Conservation (phyloP, 768 basidiomycete genomes). For the Amanita polypyramis region DNA sequence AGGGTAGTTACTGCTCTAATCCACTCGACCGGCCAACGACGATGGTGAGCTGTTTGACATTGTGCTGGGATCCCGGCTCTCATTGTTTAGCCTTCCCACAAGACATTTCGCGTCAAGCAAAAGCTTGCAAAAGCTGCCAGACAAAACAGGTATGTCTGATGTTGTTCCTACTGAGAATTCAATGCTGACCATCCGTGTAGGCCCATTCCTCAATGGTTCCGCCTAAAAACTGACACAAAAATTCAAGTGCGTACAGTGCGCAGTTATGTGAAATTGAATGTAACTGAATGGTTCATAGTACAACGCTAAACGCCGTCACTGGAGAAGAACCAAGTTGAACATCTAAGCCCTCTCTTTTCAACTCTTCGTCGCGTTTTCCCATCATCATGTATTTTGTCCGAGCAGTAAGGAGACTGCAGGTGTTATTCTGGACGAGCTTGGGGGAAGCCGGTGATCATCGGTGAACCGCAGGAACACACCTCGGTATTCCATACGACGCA, state of each 20-base stretch:
- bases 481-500: neutral
- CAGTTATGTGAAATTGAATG: neutral
- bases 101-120: constrained; percentile 94
- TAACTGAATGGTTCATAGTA: constrained; percentile 38
- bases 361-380: neutral
- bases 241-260: constrained; percentile 54
- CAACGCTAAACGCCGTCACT: constrained; percentile 96
- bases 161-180: neutral
- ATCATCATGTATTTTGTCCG: neutral
- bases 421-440: constrained; percentile 3
- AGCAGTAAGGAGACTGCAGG: neutral
- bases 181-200: constrained; percentile 24
- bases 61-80: neutral
- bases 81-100: constrained; percentile 83
- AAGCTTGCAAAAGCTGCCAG: constrained; percentile 92
- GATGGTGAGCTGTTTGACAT: constrained; percentile 31
- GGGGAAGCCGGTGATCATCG: neutral
- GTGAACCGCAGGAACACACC: neutral
- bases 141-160: constrained; percentile 76
- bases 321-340: constrained; percentile 99
- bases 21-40: constrained; percentile 21
- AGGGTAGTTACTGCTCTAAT: constrained; percentile 8
- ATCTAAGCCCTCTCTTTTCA: constrained; percentile 39
- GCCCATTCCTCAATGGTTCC: constrained; percentile 99
- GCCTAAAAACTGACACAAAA: constrained; percentile 91